Evolutionary conservation across 1,284 basidiomycete genomes (phyloP), one percentile per base, ranked within the genome.

Genomic region (Apiotrichum gracile): DNA sequence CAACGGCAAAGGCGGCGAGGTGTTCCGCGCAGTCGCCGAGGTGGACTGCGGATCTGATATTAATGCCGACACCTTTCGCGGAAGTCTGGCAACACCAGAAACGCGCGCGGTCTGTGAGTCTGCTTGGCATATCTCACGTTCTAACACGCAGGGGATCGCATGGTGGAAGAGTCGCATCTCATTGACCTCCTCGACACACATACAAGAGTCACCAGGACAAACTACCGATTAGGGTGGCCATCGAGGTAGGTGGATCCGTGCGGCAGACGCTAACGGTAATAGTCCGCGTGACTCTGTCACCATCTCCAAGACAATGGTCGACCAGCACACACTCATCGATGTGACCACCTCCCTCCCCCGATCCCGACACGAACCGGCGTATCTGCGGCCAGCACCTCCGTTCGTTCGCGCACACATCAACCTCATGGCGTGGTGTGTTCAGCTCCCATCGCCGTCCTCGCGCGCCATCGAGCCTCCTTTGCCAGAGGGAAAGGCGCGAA

Each of bases 281-380:
- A n/a, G 89, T 63, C 88, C 92, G 8, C 80, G 92, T 61, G 92
- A 96, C 67, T 84, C 90, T n/a, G 86, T 96, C 33, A 91, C 89
- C 13, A 93, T 96, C 61, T 88, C 89, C 49, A 84, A 88, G 60
- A 84, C 88, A 27, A 84, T 89, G 64, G 81, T 85, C 60, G 89
- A 93, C 72, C 76, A 84, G 27, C 82, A 84, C 5, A 91, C 90
- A 10, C 79, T 97, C 50, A 85, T 98, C 73, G 87, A 94, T 73
- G 85, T 97, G 49, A 86, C 93, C 3, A 96, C 93, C 5, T 97
- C 93, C n/a, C 79, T 98, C 21, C 94, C 94, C 49, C 85, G 91
- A 38, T 92, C 91, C 33, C 54, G 64, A 26, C 91, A 97, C 66
- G 93, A 97, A 67, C 94, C 96, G 1, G 83, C 87, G 17, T 98